These are phyloP conservation scores for Podila verticillata DNA, from an alignment of 192 early-diverging fungal genomes.

Conservation along the genomic window DNA sequence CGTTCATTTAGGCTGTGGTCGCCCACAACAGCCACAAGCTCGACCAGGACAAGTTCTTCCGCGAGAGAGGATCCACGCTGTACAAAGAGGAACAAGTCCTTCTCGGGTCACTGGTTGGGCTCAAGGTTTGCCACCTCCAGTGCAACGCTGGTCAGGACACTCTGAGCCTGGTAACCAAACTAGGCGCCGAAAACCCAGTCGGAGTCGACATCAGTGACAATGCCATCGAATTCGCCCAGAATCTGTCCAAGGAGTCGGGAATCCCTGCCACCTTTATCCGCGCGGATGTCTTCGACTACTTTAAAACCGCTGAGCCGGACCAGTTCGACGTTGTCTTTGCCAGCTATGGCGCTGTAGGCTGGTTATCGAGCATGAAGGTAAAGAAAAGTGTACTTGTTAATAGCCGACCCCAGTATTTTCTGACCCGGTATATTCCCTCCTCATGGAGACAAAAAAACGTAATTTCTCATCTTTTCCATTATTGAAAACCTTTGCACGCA, in stretches of 20 bases:
- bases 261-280: conserved; percentile 34
- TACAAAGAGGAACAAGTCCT: conserved; percentile 38
- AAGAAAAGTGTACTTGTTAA: too few relatives aligned
- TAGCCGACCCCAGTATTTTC: too few relatives aligned
- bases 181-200: conserved; percentile 33
- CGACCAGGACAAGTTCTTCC: conserved; percentile 43
- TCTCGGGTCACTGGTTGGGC: conserved; percentile 30
- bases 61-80: conserved; percentile 33
- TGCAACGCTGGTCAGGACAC: conserved; percentile 49
- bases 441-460: too few relatives aligned
- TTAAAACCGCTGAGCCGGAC: conserved; percentile 16
- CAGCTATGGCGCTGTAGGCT: conserved; percentile 33
- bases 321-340: conserved; percentile 48
- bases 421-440: too few relatives aligned
- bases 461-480: too few relatives aligned
- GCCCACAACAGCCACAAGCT: conserved; percentile 49
- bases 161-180: conserved; percentile 28
- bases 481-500: background rate
- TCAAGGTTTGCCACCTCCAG: conserved; percentile 42
- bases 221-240: conserved; percentile 30
- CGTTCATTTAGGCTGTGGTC: conserved; percentile 3
- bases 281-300: conserved; percentile 37
- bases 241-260: conserved; percentile 29
- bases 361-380: conserved; percentile 39
- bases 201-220: conserved; percentile 49